These are phyloP conservation scores for Phalaenopsis aphrodite DNA, from an alignment of 106 monocot species.

Conservation along the genomic window DNA sequence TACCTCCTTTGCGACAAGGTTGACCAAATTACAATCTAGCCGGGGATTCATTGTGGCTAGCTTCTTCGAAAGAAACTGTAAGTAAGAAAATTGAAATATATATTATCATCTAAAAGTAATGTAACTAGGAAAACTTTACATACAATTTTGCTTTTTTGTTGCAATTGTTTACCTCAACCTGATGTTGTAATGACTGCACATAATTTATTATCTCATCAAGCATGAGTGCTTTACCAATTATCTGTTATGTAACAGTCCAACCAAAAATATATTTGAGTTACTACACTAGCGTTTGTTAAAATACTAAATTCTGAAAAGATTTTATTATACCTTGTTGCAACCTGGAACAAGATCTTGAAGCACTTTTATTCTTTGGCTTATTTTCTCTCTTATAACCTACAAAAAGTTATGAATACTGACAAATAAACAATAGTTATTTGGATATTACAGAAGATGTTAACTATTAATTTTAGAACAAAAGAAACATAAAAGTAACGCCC, in stretches of 20 bases:
- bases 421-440: too few species aligned
- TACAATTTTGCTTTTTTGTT: too few species aligned
- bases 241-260: too few species aligned
- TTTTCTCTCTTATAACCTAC: not conserved
- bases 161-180: constrained; percentile 22
- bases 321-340: constrained; percentile 25
- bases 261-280: not conserved
- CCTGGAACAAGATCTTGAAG: constrained; percentile 34
- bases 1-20: constrained; percentile 53
- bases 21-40: constrained; percentile 33
- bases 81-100: not conserved
- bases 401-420: not conserved
- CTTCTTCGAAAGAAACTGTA: constrained; percentile 39
- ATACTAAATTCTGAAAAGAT: not conserved
- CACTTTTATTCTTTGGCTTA: too few species aligned
- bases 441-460: too few species aligned
- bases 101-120: not conserved
- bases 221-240: too few species aligned
- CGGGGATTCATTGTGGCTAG: constrained; percentile 24
- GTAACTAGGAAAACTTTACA: not conserved
- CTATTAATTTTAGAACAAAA: too few species aligned
- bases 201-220: too few species aligned
- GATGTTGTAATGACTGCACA: too few species aligned
- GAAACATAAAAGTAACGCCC: too few species aligned
- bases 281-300: not conserved